Evolutionary conservation across 345 rosid species (phyloP).

Genomic region (Hibiscus trionum): DNA sequence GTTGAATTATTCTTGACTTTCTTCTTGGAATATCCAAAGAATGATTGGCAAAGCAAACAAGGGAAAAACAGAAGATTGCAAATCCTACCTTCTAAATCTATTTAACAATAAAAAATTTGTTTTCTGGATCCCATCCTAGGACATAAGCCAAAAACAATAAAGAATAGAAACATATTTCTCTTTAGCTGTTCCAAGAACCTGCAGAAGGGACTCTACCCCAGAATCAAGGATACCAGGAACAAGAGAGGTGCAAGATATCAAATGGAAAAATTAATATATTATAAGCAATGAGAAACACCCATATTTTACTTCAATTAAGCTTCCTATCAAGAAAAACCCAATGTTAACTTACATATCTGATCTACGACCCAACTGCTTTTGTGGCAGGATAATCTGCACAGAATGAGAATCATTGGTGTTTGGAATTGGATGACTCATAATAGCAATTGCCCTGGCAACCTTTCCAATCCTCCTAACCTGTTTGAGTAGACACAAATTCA

Average conservation of each 20-base stretch:
- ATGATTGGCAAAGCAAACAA: not conserved
- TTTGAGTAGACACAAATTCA: conserved; percentile 15
- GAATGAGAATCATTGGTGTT: conserved; percentile 84
- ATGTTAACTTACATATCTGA: conserved; percentile 64
- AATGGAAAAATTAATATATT: not conserved
- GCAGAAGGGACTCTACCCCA: not conserved
- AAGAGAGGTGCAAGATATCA: not conserved
- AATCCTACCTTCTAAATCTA: not conserved
- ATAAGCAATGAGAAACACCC: not conserved
- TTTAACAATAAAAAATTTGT: not conserved
- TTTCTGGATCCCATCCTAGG: not conserved
- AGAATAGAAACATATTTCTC: not conserved
- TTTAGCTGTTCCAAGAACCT: not conserved
- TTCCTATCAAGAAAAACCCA: not conserved
- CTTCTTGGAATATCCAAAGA: conserved; percentile 1
- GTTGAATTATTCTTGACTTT: not conserved
- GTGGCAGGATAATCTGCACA: conserved; percentile 89
- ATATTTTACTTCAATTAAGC: not conserved
- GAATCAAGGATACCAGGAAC: not conserved
- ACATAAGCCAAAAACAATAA: not conserved
- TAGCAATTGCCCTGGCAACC: conserved; percentile 89
- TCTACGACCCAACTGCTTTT: conserved; percentile 87
- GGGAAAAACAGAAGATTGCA: not conserved
- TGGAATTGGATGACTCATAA: conserved; percentile 96
- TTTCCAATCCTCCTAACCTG: conserved; percentile 82